Base-by-base conservation (phyloP, 371 early-diverging fungal species). In the Mucor circinelloides region DNA sequence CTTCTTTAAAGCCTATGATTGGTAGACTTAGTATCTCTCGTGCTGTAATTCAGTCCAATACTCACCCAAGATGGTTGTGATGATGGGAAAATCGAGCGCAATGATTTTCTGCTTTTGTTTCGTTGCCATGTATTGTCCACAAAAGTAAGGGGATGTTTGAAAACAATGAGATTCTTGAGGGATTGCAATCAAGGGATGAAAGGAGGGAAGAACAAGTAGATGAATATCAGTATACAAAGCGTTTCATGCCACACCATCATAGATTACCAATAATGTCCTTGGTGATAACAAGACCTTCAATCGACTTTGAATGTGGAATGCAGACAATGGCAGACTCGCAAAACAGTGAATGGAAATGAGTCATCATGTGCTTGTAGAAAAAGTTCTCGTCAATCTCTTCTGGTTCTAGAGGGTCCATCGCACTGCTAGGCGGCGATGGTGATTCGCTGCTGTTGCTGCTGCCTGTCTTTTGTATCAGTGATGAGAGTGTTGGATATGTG, bases 121-220 rank as follows among this genome's bases (percentile, higher is more conserved):
- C 3, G 85, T 71, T 25, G 85, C 79, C 67, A 81, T 82, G 56
- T 69, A 87, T 73, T 88, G 89, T 28, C 80, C 85, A 58, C 76
- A 79, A 59, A 76, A 88, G 69, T 87, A 88, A 27, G 89, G 89
- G 42, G 89, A 88, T 0, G 81, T 79, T 27, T 76, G 84, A 70
- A 85, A 82, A 34, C 83, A 83, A 68, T 88, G 89, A 9, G 87
- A 80, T 28, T 88, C 89, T 88, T 78, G 50, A 50, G 44, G 19
- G 44, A 44, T 44, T 42, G 25, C 12, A 23, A 50, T 50, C 23
- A 21, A 64, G 23, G 38, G 27, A 36, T 27, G 34, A 30, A 38
- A 58, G 54, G 31, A n/a, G 17, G 36, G 25, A 15, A 12, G 15
- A 36, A 57, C 2, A 28, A 54, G 27, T 2, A 25, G 6, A 30